These are phyloP conservation scores for Pulveroboletus frians DNA, from an alignment of 768 basidiomycete genomes.

Conservation along the genomic window DNA sequence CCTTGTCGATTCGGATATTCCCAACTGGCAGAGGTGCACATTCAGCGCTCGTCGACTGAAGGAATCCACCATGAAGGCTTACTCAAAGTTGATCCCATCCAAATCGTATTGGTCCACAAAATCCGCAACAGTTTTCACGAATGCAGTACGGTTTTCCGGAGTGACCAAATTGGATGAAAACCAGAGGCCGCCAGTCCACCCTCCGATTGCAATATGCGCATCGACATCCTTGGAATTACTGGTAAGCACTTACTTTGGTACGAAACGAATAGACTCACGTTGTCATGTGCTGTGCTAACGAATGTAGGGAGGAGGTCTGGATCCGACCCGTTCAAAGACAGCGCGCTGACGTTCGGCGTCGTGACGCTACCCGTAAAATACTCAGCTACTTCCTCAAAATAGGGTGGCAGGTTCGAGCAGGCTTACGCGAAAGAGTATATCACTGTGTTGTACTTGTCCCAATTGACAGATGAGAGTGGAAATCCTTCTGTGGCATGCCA, in stretches of 20 bases:
- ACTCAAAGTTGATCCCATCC: slow-evolving; percentile 48
- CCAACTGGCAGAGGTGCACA: slow-evolving; percentile 52
- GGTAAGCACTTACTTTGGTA: neutral
- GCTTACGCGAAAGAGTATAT: slow-evolving; percentile 64
- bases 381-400: neutral
- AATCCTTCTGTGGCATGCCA: slow-evolving; percentile 53
- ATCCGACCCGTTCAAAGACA: slow-evolving; percentile 40
- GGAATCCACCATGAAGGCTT: neutral
- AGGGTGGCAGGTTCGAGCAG: too few relatives aligned
- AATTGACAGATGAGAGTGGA: slow-evolving; percentile 50
- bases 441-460: slow-evolving; percentile 69
- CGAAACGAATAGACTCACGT: slow-evolving; percentile 23
- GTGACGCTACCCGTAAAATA: slow-evolving; percentile 24
- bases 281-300: slow-evolving; percentile 39
- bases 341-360: slow-evolving; percentile 27
- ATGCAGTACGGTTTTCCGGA: slow-evolving; percentile 51
- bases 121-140: slow-evolving; percentile 52
- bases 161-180: slow-evolving; percentile 60
- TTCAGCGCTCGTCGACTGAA: neutral
- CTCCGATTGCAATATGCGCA: slow-evolving; percentile 60
- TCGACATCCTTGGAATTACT: slow-evolving; percentile 41
- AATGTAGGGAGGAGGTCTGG: slow-evolving; percentile 50
- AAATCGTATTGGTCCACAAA: slow-evolving; percentile 47
- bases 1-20: slow-evolving; percentile 73
- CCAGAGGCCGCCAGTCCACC: slow-evolving; percentile 61